Base-by-base conservation (phyloP, 192 early-diverging fungal species). In the Mortierella antarctica region DNA sequence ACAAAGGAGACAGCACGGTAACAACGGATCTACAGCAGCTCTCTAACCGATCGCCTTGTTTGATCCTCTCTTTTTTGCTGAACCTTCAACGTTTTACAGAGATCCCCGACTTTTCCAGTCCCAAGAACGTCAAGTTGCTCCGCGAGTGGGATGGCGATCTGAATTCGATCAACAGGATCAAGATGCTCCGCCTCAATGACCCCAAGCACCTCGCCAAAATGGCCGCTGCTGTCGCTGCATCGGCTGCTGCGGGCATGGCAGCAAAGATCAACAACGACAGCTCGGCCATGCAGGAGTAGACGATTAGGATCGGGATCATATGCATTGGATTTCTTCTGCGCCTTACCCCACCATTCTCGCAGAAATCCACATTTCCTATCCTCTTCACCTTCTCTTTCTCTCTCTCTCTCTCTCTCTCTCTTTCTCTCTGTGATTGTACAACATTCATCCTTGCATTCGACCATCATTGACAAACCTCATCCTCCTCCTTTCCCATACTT, bases 81-180 rank as follows among this genome's bases (percentile, higher is more conserved):
- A 6, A 48, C 48, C 5, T 10, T 7, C 8, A 23, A 21, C 21
- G 11, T n/a, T n/a, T 6, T 42, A 57, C 52, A 90, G 88, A 90
- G 73, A 56, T 90, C 39, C 88, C 88, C 6, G 85, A 90, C 57
- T 80, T 90, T 21, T 82, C 86, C 23, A 85, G 85, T 62, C 77
- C 84, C 31, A 90, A 87, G 71, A 86, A 78, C 65, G 68, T 90
- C 14, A 82, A 84, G 49, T 20, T 71, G 6, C 70, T 79, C 14
- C 78, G 84, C 10, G 79, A 85, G 21, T 89, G 86, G 88, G 84
- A 89, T 71, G 88, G 88, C 11, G 88, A 89, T 68, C 55, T 70
- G 17, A 89, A 88, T 66, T 83, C 83, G 13, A 67, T 88, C 65
- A 52, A 78, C 44, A 64, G 84, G 31, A 89, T 89, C 61, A 74